phyloP scores from a whole-genome alignment of 306 rosid genomes.

The Quercus robur region DNA sequence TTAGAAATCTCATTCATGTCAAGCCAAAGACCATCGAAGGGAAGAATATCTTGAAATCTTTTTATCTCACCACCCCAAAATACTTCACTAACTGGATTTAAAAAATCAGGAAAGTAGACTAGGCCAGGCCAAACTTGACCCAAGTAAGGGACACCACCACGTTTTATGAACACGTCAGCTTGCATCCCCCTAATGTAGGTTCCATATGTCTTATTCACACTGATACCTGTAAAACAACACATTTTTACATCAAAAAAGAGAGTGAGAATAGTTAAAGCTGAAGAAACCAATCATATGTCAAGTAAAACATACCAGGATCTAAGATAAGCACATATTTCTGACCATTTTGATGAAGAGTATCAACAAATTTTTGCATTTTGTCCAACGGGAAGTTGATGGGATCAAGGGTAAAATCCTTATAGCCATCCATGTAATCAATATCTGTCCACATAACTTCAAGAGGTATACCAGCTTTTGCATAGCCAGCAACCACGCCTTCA shows the following conservation, averaged over 20 bases:
- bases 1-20: slow-evolving; percentile 90
- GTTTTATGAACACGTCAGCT: slow-evolving; percentile 67
- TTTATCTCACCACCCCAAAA: slow-evolving; percentile 75
- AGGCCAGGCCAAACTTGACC: slow-evolving; percentile 94
- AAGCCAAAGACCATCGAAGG: slow-evolving; percentile 84
- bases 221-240: slow-evolving; percentile 46
- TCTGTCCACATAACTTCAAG: slow-evolving; percentile 28
- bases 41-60: slow-evolving; percentile 47
- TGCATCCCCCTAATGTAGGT: slow-evolving; percentile 63
- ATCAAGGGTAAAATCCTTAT: slow-evolving; percentile 83
- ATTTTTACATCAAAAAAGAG: not conserved
- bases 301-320: slow-evolving; percentile 67
- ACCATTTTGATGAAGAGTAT: slow-evolving; percentile 63
- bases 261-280: not conserved
- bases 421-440: slow-evolving; percentile 90
- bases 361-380: slow-evolving; percentile 54
- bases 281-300: not conserved
- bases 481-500: slow-evolving; percentile 62
- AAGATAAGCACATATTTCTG: slow-evolving; percentile 78
- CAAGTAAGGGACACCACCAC: slow-evolving; percentile 55
- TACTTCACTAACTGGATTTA: slow-evolving; percentile 46
- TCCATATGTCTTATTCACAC: slow-evolving; percentile 53
- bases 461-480: slow-evolving; percentile 68
- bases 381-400: slow-evolving; percentile 74
- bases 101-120: slow-evolving; percentile 78